phyloP scores from a whole-genome alignment of 1,284 basidiomycete species.

The Wallemia ichthyophaga region DNA sequence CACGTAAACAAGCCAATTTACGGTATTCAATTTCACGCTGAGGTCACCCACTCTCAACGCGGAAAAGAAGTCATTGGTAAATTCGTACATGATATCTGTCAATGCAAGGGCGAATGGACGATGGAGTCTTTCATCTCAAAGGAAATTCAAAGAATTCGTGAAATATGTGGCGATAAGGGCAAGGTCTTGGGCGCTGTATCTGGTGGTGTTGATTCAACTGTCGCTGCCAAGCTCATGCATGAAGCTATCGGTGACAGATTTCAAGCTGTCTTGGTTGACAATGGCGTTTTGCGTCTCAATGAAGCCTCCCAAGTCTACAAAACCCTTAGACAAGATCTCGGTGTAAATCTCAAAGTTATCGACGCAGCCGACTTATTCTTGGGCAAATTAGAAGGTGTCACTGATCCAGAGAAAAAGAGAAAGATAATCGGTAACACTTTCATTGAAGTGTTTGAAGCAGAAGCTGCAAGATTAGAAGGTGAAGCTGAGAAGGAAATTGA shows the following conservation, averaged over 20 bases:
- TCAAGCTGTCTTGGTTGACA: slow-evolving; percentile 99
- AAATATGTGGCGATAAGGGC: slow-evolving; percentile 78
- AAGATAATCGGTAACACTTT: slow-evolving; percentile 99
- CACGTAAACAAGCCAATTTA: slow-evolving; percentile 72
- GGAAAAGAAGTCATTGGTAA: slow-evolving; percentile 72
- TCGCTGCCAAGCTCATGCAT: slow-evolving; percentile 97
- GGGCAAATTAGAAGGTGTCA: slow-evolving; percentile 53
- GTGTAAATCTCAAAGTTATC: slow-evolving; percentile 83
- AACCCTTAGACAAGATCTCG: slow-evolving; percentile 77
- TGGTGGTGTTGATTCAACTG: slow-evolving; percentile 90
- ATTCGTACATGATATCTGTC: slow-evolving; percentile 64
- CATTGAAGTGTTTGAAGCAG: slow-evolving; percentile 84
- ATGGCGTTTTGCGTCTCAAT: slow-evolving; percentile 75
- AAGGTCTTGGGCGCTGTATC: slow-evolving; percentile 94
- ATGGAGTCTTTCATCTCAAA: slow-evolving; percentile 99
- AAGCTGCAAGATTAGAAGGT: slow-evolving; percentile 68
- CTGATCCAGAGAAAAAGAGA: slow-evolving; percentile 89
- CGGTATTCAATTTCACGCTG: slow-evolving; percentile 96
- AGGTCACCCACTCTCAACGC: slow-evolving; percentile 77
- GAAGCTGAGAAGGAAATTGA: slow-evolving; percentile 38
- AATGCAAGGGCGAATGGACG: slow-evolving; percentile 61
- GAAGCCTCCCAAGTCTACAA: slow-evolving; percentile 81
- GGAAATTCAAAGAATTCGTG: slow-evolving; percentile 75
- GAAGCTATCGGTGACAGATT: slow-evolving; percentile 98
- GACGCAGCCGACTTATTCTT: slow-evolving; percentile 89